Conservation (phyloP, 108 stramenopile genomes). For the Chaetoceros muelleri region DNA sequence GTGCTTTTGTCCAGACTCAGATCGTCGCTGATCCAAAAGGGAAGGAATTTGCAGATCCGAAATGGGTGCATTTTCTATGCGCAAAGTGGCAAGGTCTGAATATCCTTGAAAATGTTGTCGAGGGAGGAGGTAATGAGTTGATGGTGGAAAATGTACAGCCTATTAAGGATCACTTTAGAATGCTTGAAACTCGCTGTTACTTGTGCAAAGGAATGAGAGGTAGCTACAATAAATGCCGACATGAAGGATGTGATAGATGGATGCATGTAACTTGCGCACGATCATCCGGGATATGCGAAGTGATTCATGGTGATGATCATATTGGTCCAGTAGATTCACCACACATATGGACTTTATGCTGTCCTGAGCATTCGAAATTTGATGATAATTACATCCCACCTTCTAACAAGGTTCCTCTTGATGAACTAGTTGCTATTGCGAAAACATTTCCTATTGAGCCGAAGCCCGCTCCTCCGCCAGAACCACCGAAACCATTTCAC, state of each 20-base stretch:
- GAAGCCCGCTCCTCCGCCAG: slow-evolving; percentile 23
- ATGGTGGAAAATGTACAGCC: slow-evolving; percentile 56
- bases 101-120: slow-evolving; percentile 30
- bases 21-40: slow-evolving; percentile 3
- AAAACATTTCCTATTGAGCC: slow-evolving; percentile 68
- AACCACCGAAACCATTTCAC: slow-evolving; percentile 45
- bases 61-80: slow-evolving; percentile 73
- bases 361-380: slow-evolving; percentile 59
- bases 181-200: slow-evolving; percentile 26
- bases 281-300: slow-evolving; percentile 58
- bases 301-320: slow-evolving; percentile 75
- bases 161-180: slow-evolving; percentile 40
- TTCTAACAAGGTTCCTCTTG: slow-evolving; percentile 25
- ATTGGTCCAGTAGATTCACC: slow-evolving; percentile 32
- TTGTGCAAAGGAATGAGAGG: slow-evolving; percentile 66
- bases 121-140: slow-evolving; percentile 16
- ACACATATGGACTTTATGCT: slow-evolving; percentile 67
- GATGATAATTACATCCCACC: slow-evolving; percentile 11
- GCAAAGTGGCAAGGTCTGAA: slow-evolving; percentile 83
- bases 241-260: slow-evolving; percentile 48
- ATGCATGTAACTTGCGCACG: slow-evolving; percentile 76
- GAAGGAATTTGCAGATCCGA: slow-evolving; percentile 15
- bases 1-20: slow-evolving; percentile 58
- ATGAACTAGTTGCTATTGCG: slow-evolving; percentile 41
- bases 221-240: slow-evolving; percentile 50